These are phyloP conservation scores for Phaeosphaeria sp. DNA, from an alignment of 2,329 filamentous ascomycete species.

Conservation along the genomic window DNA sequence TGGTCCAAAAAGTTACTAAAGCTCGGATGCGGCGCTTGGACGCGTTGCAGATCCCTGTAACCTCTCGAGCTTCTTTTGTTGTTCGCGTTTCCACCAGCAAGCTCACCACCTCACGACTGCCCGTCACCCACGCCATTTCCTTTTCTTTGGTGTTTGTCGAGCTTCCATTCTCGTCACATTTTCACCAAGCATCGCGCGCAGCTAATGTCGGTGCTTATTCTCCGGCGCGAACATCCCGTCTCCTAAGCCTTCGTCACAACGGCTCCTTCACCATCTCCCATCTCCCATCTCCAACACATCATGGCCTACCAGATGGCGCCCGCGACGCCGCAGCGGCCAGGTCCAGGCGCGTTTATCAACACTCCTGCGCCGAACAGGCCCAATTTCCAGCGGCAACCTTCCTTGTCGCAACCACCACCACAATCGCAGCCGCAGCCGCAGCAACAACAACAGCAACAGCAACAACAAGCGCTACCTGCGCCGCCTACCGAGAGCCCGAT, in stretches of 20 bases:
- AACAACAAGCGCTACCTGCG: constrained; percentile 30
- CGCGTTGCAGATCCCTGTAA: constrained; percentile 25
- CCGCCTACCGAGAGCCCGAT: constrained; percentile 63
- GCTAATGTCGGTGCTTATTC: constrained; percentile 35
- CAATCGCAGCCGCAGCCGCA: constrained; percentile 25
- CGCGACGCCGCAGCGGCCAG: constrained; percentile 69
- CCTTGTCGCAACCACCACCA: constrained; percentile 32
- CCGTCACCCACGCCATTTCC: constrained; percentile 20
- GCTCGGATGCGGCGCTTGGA: constrained; percentile 12
- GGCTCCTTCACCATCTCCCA: constrained; percentile 9
- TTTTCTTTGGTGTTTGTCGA: constrained; percentile 22
- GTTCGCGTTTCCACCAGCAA: constrained; percentile 2
- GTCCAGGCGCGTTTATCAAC: constrained; percentile 77
- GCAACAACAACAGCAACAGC: too few species aligned
- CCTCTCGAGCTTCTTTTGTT: constrained; percentile 36
- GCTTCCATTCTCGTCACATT: constrained; percentile 18
- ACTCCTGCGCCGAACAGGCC: constrained; percentile 66
- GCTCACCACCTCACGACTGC: background rate
- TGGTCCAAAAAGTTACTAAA: constrained; percentile 11
- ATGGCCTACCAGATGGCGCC: constrained; percentile 41
- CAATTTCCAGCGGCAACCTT: constrained; percentile 30
- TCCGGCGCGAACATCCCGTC: constrained; percentile 38
- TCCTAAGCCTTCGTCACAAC: constrained; percentile 30
- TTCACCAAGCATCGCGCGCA: constrained; percentile 20
- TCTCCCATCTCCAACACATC: constrained; percentile 12